These are phyloP conservation scores for Ceratobasidium sp. DNA, from an alignment of 1,284 basidiomycete genomes.

Conservation along the genomic window DNA sequence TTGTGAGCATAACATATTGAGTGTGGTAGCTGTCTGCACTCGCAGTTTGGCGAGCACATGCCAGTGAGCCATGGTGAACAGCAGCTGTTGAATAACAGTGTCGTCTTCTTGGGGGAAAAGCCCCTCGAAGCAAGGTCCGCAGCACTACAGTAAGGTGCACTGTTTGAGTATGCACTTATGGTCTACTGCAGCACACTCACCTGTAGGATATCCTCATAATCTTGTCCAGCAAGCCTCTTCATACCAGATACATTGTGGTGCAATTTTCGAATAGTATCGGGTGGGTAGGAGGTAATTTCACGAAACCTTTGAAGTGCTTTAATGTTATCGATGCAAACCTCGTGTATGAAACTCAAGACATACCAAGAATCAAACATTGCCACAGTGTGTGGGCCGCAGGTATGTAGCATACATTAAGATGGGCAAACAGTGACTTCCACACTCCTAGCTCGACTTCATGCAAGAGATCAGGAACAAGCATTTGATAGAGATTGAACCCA, in stretches of 20 bases:
- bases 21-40: conserved; percentile 53
- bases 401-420: conserved; percentile 51
- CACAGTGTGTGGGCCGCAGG: conserved; percentile 25
- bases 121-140: conserved; percentile 56
- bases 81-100: conserved; percentile 50
- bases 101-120: conserved; percentile 53
- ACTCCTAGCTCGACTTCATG: conserved; percentile 48
- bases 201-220: conserved; percentile 49
- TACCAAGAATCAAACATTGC: conserved; percentile 39
- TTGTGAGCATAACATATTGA: conserved; percentile 49
- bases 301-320: no score
- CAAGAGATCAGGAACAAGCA: conserved; percentile 47
- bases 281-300: conserved; percentile 46
- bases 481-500: conserved; percentile 43
- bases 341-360: no score
- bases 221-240: conserved; percentile 47
- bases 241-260: conserved; percentile 46
- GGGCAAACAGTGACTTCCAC: conserved; percentile 52
- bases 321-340: no score
- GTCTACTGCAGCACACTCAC: no score
- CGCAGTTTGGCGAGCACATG: conserved; percentile 55
- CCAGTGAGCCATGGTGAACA: conserved; percentile 54
- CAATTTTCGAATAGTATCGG: conserved; percentile 43
- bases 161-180: no score
- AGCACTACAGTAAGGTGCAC: conserved; percentile 55